Evolutionary conservation across 1,284 basidiomycete species (phyloP), one percentile per base, ranked within the genome.

Genomic region (Wallemia hederae): DNA sequence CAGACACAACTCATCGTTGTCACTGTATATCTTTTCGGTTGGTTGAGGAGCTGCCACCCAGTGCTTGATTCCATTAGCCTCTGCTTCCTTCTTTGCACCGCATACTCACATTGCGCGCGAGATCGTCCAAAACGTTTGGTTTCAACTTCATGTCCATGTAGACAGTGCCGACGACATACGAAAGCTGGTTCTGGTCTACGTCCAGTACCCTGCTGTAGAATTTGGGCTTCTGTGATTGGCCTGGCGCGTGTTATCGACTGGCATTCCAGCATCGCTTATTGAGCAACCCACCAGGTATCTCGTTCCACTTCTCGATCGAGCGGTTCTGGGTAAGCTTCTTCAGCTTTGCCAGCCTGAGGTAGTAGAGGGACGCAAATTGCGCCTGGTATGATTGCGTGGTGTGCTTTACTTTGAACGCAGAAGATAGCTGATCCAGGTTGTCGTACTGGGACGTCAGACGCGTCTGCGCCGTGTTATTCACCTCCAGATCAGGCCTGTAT

Each of bases 131-230:
- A 15, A 99, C 86, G 66, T 97, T 96, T 0, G 92, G 92, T 69
- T 99, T 99, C 61, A 96, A 76, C 2, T 86, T 86, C 94, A 98
- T 97, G 63, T 94, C 85, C 78, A 94, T 83, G 71, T 97, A 99
- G 1, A 97, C 80, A 0, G 92, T 98, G 1, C 92, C 92, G 62
- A 94, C 75, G 63, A 98, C 79, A 70, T 84, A 96, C 71, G 87
- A 94, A 60, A 92, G 72, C 65, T 85, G 75, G 0, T 82, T 82
- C 66, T 86, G 85, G 59, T 81, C 74, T 1, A 98, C 81, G 62
- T 98, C 91, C 2, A 98, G 78, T 3, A 97, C 85, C 31, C 90
- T 78, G 19, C 82, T 79, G 24, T 94, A 78, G 34, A 85, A 77
- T 7, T 78, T 72, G 0, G 90, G 86, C 29, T 78, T 76, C 7